Base-by-base conservation (phyloP, 768 basidiomycete species). In the Lentinula lateritia region DNA sequence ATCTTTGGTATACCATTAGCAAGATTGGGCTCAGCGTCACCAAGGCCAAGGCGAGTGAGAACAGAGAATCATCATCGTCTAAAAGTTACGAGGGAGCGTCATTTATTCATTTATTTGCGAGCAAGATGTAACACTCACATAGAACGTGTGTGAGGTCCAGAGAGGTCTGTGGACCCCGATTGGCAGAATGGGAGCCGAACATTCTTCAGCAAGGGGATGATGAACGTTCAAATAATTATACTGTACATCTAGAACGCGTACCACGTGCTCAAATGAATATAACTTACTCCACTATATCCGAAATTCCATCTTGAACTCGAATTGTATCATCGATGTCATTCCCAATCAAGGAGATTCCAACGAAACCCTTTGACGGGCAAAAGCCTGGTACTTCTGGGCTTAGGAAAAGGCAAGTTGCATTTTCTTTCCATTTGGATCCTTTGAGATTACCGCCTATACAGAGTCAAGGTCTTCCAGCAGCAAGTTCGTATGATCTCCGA, bases 311-410 rank as follows among this genome's bases (percentile, higher is more conserved):
- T 32, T 28, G 23, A 52, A 15, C 16, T 43, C 38, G 8, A 42
- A 39, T 56, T 34, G 28, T 39, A 38, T 38, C 50, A 52, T 60
- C 64, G 58, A 84, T 83, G 81, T 72, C 80, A 52, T 78, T 75
- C 68, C 62, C 69, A 66, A 73, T 89, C 71, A 82, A 89, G 74
- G 86, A 89, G 66, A 80, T 97, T 56, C 59, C 78, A 34, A 97
- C 95, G 3, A 94, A 88, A 72, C 89, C 93, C 20, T 95, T 85
- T 71, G 91, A 94, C 3, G 95, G 92, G 66, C 93, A 95, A 78
- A 98, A 96, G 75, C 97, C 97, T 23, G 97, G 97, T 63, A 98
- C 97, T 10, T 98, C 97, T 65, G 97, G 97, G 66, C 86, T 98
- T 52, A 84, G 97, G 69, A 98, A 98, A 82, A 86, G 95, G 93